These are phyloP conservation scores for Lasiodiplodia citricola DNA, from an alignment of 2,329 filamentous ascomycete species.

Conservation along the genomic window DNA sequence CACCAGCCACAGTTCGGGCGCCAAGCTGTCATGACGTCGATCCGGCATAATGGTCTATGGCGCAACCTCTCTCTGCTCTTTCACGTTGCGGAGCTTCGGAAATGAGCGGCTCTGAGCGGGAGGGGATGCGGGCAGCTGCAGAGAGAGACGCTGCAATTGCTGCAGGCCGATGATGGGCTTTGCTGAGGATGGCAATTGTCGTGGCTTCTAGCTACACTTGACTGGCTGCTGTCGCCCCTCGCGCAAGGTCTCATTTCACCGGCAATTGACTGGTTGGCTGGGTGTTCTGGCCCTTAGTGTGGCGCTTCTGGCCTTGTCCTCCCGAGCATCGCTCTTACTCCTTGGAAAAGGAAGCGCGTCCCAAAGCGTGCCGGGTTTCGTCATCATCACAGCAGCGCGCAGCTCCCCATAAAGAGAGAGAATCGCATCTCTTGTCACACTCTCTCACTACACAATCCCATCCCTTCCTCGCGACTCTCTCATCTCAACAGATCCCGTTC, in stretches of 20 bases:
- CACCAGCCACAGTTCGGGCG: background rate
- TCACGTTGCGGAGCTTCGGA: background rate
- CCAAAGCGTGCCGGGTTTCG: constrained; percentile 11
- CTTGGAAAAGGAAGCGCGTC: constrained; percentile 17
- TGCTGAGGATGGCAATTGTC: background rate
- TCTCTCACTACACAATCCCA: background rate
- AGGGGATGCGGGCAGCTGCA: background rate
- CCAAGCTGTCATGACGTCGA: constrained; percentile 22
- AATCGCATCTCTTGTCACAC: background rate
- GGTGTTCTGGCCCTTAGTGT: constrained; percentile 3
- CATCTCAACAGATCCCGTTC: background rate
- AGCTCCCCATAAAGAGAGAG: constrained; percentile 13
- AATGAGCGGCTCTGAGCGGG: background rate
- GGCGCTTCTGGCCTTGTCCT: background rate
- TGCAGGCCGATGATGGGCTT: background rate
- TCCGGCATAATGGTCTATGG: constrained; percentile 8
- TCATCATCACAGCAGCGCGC: constrained; percentile 18
- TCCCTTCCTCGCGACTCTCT: background rate
- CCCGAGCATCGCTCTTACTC: background rate
- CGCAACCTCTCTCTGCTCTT: background rate
- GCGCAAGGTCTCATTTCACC: background rate
- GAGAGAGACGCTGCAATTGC: background rate
- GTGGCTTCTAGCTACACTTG: background rate
- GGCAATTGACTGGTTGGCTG: background rate
- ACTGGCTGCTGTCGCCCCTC: background rate